Base-by-base conservation (phyloP, 345 rosid species). In the Citrus sp. region DNA sequence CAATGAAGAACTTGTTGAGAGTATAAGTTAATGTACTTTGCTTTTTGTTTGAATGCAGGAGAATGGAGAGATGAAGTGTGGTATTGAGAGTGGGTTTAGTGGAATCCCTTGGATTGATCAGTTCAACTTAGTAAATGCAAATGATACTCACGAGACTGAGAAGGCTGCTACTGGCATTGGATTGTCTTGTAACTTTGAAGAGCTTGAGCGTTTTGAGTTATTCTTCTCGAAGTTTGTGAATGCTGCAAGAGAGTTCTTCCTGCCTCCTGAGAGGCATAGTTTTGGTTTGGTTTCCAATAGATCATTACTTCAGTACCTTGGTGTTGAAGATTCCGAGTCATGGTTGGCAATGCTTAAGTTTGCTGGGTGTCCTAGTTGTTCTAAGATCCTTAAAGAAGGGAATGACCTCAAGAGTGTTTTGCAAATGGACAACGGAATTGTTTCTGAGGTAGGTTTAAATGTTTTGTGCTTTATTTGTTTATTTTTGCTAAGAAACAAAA, bases 281-380 rank as follows among this genome's bases (percentile, higher is more conserved):
- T 91, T 94, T 89, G 99, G 97, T 58, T 81, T 91, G 78, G 83
- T 94, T 82, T 88, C 96, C 46, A 87, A 90, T 66, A 78, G 69
- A 83, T 86, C 91, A 60, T 78, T 94, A 84, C 85, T 90, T 80
- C 79, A 93, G 55, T 79, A 84, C 42, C 87, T 89, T 81, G 88
- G 82, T 83, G 76, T 87, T 72, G 84, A 76, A 78, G 89, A 75
- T 79, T 83, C 90, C 78, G 83, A 75, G 77, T 86, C 94, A 9
- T 94, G 98, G 99, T 84, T 84, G 70, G 87, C 88, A 16, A 79
- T 87, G 86, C 79, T 90, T 75, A 85, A 86, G 79, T 80, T 80
- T 76, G 90, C 89, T 81, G 97, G 94, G 77, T 94, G 97, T 80
- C 94, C 91, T 69, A 83, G 83, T 58, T 92, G 93, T 84, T 90